Percentiles rank a stretch among this genome's conserved stretches.
These are phyloP conservation scores for Orbilia oligospora DNA, from an alignment of 2,329 filamentous ascomycete genomes.

Conservation along the genomic window DNA sequence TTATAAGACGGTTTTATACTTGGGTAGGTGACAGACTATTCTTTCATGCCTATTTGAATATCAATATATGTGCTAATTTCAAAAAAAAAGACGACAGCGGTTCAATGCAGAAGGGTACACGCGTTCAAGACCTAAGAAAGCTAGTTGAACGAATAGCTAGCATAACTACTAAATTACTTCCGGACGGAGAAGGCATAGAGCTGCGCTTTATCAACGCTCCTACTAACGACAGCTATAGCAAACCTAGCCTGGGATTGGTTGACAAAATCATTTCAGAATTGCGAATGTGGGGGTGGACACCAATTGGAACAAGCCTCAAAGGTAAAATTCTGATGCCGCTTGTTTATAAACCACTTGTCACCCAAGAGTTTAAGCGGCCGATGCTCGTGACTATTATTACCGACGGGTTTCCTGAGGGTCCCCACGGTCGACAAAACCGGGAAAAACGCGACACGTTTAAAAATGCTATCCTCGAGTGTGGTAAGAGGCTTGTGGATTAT, in stretches of 20 bases:
- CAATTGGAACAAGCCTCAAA: constrained; percentile 40
- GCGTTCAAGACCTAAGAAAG: constrained; percentile 29
- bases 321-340: constrained; percentile 32
- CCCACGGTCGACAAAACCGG: constrained; percentile 6
- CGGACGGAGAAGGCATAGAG: constrained; percentile 39
- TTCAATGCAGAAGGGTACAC: constrained; percentile 40
- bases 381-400: constrained; percentile 35
- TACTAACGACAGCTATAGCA: constrained; percentile 31
- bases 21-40: constrained; percentile 14
- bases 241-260: constrained; percentile 27
- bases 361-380: constrained; percentile 5
- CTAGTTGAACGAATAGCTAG: constrained; percentile 39
- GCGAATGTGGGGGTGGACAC: constrained; percentile 34
- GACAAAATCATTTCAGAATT: constrained; percentile 29
- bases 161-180: constrained; percentile 34
- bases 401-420: constrained; percentile 24
- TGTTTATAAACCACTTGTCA: constrained; percentile 22
- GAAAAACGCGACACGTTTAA: constrained; percentile 37
- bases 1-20: constrained; percentile 33
- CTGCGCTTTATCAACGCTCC: constrained; percentile 36
- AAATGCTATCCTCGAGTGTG: constrained; percentile 33
- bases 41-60: constrained; percentile 7
- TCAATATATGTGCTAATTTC: constrained; percentile 17
- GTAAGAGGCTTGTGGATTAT: constrained; percentile 8
- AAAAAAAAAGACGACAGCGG: constrained; percentile 39